phyloP scores from a whole-genome alignment of 306 rosid species.

The Corylus americana region DNA sequence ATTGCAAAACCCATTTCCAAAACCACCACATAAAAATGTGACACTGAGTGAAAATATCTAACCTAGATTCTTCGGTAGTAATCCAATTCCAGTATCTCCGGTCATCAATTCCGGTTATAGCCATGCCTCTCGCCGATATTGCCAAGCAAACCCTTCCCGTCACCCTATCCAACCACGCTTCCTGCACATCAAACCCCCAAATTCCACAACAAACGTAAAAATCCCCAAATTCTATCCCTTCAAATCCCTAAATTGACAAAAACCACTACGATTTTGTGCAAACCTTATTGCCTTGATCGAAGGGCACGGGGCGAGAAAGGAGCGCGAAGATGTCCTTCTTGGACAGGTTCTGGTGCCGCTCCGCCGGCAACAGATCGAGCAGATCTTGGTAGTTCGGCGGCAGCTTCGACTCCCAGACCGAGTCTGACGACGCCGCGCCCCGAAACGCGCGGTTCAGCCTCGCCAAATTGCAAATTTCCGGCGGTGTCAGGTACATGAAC shows the following conservation, averaged over 20 bases:
- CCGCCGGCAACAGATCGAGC: conserved; percentile 58
- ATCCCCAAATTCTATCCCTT: background rate
- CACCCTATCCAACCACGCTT: conserved; percentile 78
- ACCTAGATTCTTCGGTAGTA: conserved; percentile 96
- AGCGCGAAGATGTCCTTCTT: conserved; percentile 78
- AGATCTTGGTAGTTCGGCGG: conserved; percentile 77
- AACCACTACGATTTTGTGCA: background rate
- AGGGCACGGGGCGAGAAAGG: conserved; percentile 66
- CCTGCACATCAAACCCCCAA: conserved; percentile 48
- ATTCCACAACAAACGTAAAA: background rate
- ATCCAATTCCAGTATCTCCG: conserved; percentile 90
- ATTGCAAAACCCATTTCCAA: too few species aligned
- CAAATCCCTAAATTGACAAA: background rate
- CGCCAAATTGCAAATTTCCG: conserved; percentile 88
- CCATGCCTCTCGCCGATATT: conserved; percentile 75
- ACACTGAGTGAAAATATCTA: conserved; percentile 4
- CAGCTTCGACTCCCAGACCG: conserved; percentile 79
- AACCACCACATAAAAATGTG: background rate
- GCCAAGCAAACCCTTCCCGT: conserved; percentile 70
- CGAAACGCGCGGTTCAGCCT: conserved; percentile 80
- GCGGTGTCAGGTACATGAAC: conserved; percentile 76
- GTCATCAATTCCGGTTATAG: conserved; percentile 82
- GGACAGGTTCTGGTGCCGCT: conserved; percentile 49
- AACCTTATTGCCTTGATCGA: conserved; percentile 73
- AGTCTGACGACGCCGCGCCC: conserved; percentile 87